Conservation (phyloP, 139 green algal genomes). For the Chlamydomonas eustigma region DNA sequence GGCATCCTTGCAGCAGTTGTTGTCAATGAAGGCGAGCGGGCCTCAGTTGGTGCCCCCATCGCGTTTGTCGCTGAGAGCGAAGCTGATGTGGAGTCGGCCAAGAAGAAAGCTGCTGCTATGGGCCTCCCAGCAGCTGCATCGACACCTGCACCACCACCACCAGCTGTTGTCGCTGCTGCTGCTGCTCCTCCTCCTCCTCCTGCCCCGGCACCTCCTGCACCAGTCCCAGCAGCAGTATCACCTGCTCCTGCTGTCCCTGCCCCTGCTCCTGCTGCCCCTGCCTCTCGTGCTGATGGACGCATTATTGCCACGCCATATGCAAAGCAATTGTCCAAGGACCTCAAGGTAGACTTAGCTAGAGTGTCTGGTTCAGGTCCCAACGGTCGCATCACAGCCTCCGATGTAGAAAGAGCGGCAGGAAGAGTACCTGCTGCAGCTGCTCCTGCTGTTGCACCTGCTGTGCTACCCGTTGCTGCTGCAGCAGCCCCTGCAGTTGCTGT, state of each 20-base stretch:
- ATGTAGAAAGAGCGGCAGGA: constrained; percentile 78
- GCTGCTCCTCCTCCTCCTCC: not conserved
- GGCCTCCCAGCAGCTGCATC: constrained; percentile 24
- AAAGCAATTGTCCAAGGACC: constrained; percentile 92
- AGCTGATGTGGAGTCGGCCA: constrained; percentile 88
- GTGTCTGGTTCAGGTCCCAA: constrained; percentile 82
- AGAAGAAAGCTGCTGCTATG: constrained; percentile 69
- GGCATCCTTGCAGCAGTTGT: constrained; percentile 86
- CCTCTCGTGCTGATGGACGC: constrained; percentile 64
- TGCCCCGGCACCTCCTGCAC: not conserved
- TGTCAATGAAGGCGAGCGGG: constrained; percentile 77
- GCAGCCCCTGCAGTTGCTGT: constrained; percentile 20
- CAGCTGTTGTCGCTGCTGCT: not conserved
- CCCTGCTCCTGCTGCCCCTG: constrained; percentile 38
- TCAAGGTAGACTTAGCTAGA: constrained; percentile 73
- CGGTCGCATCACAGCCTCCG: constrained; percentile 89
- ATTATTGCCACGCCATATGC: constrained; percentile 96
- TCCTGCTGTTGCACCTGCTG: constrained; percentile 29
- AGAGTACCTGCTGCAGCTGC: constrained; percentile 41
- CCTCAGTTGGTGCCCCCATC: constrained; percentile 88
- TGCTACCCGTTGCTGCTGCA: constrained; percentile 32
- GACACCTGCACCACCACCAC: not conserved
- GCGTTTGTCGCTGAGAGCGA: constrained; percentile 93
- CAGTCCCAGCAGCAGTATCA: constrained; percentile 28
- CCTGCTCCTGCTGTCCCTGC: constrained; percentile 47